Evolutionary conservation across 176 grass and related monocot species (phyloP), one percentile per base, ranked within the genome.

Genomic region (Triticum monococcum): DNA sequence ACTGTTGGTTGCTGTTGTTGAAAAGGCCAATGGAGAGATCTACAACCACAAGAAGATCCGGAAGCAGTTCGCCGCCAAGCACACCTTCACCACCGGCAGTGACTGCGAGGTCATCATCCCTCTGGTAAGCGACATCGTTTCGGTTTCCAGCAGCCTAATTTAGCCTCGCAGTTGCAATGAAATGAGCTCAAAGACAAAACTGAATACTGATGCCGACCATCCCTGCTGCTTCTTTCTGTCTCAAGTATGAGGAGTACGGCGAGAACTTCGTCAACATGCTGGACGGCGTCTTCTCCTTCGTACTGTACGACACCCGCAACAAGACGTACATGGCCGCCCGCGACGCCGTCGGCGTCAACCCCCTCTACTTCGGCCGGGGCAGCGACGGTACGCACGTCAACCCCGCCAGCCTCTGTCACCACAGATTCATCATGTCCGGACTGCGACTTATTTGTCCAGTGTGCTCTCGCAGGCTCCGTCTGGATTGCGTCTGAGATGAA

Each of bases 401-500:
- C 14, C 31, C 59, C 22, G 22, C 20, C 57, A 61, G 46, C 40
- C 13, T 4, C 43, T 52, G 4, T 17, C n/a, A 50, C 41, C 6
- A 30, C 41, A 50, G 28, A 9, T 9, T 50, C 24, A 48, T 26
- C n/a, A 13, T 0, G 12, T 45, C 23, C 16, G n/a, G 70, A 73
- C 0, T 46, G 23, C n/a, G 40, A 26, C 71, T 74, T 74, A 74
- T 41, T 26, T 43, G 38, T 13, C 5, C 6, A 3, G 3, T 9
- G 10, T 76, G 54, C 3, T 6, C 26, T 28, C 56, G 0, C 70
- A 96, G 97, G 94, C 25, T 94, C 97, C 87, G 75, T 96, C 14
- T 99, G 97, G 97, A 81, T 99, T 35, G 88, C 97, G 9, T 99
- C 97, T 0, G 97, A 99, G 85, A 90, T 99, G 94, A 99, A 99